Base-by-base conservation (phyloP, 441 rosid genomes). In the Pelargonium myrrhifolium region DNA sequence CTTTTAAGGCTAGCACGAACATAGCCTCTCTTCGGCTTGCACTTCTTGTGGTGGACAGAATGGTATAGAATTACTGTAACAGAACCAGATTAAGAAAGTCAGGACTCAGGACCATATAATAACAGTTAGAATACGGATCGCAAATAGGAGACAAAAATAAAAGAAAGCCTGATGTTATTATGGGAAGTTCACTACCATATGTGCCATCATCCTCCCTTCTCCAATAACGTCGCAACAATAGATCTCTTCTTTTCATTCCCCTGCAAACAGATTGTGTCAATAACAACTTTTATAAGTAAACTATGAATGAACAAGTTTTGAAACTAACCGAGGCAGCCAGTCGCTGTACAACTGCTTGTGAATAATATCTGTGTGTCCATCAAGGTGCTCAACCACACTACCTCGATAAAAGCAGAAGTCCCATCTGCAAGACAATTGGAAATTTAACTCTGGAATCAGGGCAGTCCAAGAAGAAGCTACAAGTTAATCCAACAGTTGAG, bases 161-260 rank as follows among this genome's bases (percentile, higher is more conserved):
- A 12, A 45, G 51, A 45, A 45, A 45, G 37, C 37, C 37, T 31
- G 6, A 31, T 31, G 37, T 31, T 31, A 31, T 31, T 31, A 31
- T 31, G 15, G 51, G 17, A 10, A 45, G 53, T 60, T 24, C 62
- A 31, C 64, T 81, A 91, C 99, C 97, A 65, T 91, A 94, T 47
- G 99, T 94, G 74, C 99, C 97, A 77, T 94, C 96, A 17, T 88
- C 95, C 75, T 94, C 99, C 62, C 96, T 84, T 80, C 99, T 86
- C 99, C 99, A 94, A 79, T 89, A 91, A 4, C 97, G 92, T 47
- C 85, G 81, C 72, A 89, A 49, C 67, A 94, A 73, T 61, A 94
- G 77, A 76, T 94, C 97, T 78, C 99, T 88, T 70, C 82, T 80
- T 67, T 76, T 80, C 97, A 89, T 86, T 6, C 93, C 87, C 92